phyloP scores from a whole-genome alignment of 306 rosid species.

The Trichosanthes cucumerina region DNA sequence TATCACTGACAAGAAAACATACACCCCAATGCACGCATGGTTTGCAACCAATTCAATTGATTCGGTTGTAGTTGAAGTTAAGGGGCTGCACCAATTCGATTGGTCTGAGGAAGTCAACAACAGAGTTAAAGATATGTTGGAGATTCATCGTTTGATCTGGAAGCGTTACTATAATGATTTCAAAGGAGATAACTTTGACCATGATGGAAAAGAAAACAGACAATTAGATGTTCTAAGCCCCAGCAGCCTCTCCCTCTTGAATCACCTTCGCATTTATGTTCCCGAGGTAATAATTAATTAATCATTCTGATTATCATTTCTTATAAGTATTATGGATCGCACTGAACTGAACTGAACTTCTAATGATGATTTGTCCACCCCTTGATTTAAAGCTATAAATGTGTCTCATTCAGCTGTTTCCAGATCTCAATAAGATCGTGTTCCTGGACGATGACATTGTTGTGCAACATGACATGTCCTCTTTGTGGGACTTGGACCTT shows the following conservation, averaged over 20 bases:
- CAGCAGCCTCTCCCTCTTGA: conserved; percentile 68
- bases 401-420: conserved; percentile 69
- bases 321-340: background rate
- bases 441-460: conserved; percentile 86
- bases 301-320: conserved; percentile 11
- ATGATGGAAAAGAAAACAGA: conserved; percentile 31
- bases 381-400: conserved; percentile 24
- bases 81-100: conserved; percentile 83
- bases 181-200: conserved; percentile 26
- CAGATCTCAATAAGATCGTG: conserved; percentile 68
- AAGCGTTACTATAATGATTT: conserved; percentile 38
- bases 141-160: conserved; percentile 66
- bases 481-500: conserved; percentile 79
- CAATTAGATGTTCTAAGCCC: conserved; percentile 47
- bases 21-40: conserved; percentile 94
- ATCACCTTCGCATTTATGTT: conserved; percentile 67
- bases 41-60: conserved; percentile 60
- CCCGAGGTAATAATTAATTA: conserved; percentile 93
- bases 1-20: conserved; percentile 81
- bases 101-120: conserved; percentile 76
- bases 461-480: conserved; percentile 68
- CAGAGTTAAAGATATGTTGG: conserved; percentile 62
- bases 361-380: conserved; percentile 11
- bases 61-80: conserved; percentile 70
- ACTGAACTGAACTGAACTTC: conserved; percentile 15